A percentile compares a stretch with the other conserved stretches of the same genome.
Conservation (phyloP, 495 filamentous ascomycete genomes). For the Elasticomyces elasticus region DNA sequence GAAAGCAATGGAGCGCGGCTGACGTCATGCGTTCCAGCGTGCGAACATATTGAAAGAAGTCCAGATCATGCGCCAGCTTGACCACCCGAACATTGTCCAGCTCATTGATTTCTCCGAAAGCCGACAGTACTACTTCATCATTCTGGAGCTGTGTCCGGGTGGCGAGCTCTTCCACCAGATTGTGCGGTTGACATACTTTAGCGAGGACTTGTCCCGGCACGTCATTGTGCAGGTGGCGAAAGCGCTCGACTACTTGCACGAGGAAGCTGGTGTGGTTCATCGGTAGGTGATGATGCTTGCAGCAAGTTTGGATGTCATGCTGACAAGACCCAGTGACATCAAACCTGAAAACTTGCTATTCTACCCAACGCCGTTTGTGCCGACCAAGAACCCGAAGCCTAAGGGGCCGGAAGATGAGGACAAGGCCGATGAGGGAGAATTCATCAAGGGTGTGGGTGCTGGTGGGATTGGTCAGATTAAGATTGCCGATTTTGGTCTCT, state of each 20-base stretch:
- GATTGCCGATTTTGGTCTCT: conserved; percentile 94
- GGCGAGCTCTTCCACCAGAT: conserved; percentile 98
- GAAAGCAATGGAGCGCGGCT: conserved; percentile 21
- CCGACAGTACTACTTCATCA: conserved; percentile 90
- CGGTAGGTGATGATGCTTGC: conserved; percentile 51
- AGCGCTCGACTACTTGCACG: conserved; percentile 87
- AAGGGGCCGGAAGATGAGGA: conserved; percentile 82
- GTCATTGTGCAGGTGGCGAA: conserved; percentile 91
- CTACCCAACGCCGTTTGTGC: conserved; percentile 70
- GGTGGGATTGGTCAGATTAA: conserved; percentile 93
- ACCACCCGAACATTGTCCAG: conserved; percentile 91
- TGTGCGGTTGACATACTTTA: conserved; percentile 95
- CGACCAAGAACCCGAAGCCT: conserved; percentile 69
- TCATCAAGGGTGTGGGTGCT: conserved; percentile 68
- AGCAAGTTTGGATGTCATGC: conserved; percentile 23
- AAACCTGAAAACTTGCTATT: conserved; percentile 97
- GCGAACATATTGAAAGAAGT: conserved; percentile 97
- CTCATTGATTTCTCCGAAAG: conserved; percentile 91
- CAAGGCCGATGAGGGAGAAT: conserved; percentile 95
- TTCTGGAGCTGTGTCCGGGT: conserved; percentile 88
- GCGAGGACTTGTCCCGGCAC: conserved; percentile 86
- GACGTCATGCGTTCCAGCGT: conserved; percentile 50
- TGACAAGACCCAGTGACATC: conserved; percentile 63
- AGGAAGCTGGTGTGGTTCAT: conserved; percentile 90
- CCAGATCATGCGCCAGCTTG: conserved; percentile 92